These are phyloP conservation scores for Zasmidium citrigriseum DNA, from an alignment of 2,329 filamentous ascomycete species.

Conservation along the genomic window DNA sequence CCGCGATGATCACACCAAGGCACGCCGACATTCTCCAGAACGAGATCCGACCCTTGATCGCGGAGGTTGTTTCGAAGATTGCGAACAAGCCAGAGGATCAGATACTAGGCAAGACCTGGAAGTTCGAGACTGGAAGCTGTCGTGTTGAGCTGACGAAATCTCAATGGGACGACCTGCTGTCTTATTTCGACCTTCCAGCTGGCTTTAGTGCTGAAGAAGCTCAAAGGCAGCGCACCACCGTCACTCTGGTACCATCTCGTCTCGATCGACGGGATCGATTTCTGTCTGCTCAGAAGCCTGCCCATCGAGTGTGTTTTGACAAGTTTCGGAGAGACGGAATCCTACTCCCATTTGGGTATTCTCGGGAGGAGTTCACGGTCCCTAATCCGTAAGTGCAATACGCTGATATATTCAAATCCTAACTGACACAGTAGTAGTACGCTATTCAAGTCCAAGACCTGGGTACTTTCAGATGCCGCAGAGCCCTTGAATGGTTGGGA, in stretches of 20 bases:
- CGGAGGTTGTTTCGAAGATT: conserved; percentile 38
- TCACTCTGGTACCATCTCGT: conserved; percentile 32
- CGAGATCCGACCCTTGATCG: conserved; percentile 34
- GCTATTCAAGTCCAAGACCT: conserved; percentile 35
- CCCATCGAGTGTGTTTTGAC: conserved; percentile 29
- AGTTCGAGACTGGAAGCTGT: conserved; percentile 25
- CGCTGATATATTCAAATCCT: neutral
- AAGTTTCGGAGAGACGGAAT: conserved; percentile 43
- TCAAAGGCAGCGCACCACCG: conserved; percentile 24
- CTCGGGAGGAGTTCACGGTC: conserved; percentile 33
- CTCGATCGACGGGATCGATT: conserved; percentile 38
- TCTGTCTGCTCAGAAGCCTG: conserved; percentile 27
- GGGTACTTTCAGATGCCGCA: conserved; percentile 42
- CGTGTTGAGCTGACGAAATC: conserved; percentile 34
- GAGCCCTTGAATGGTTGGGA: conserved; percentile 43
- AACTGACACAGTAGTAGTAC: conserved; percentile 32
- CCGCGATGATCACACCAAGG: conserved; percentile 35
- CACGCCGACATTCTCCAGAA: conserved; percentile 28
- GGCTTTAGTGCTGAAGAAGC: conserved; percentile 29
- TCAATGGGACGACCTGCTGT: conserved; percentile 35
- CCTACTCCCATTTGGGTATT: conserved; percentile 43
- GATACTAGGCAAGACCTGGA: conserved; percentile 39
- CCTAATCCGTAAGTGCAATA: conserved; percentile 45
- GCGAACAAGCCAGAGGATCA: conserved; percentile 24
- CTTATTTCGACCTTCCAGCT: conserved; percentile 29